These are phyloP conservation scores for Kappamyces sp. DNA, from an alignment of 192 early-diverging fungal genomes.

Conservation along the genomic window DNA sequence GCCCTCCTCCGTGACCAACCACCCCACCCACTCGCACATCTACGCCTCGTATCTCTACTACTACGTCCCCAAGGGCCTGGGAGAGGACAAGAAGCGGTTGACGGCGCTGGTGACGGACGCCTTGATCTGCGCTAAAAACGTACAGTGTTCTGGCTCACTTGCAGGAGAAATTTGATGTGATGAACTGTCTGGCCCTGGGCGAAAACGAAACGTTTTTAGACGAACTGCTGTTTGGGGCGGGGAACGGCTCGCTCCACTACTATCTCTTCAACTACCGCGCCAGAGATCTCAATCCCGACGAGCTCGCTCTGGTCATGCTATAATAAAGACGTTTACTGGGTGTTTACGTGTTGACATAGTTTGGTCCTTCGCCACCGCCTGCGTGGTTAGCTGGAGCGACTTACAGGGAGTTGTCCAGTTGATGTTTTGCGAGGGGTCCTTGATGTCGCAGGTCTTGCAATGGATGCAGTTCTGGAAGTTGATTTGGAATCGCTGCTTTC, in stretches of 20 bases:
- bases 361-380: slow-evolving; percentile 80
- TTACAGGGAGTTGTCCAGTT: slow-evolving; percentile 69
- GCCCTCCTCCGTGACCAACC: slow-evolving; percentile 83
- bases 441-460: slow-evolving; percentile 99
- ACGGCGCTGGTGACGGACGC: slow-evolving; percentile 68
- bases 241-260: slow-evolving; percentile 91
- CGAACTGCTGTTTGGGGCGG: slow-evolving; percentile 83
- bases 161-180: slow-evolving; percentile 80
- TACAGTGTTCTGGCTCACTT: slow-evolving; percentile 12
- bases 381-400: slow-evolving; percentile 23
- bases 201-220: slow-evolving; percentile 77
- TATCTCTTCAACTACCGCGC: slow-evolving; percentile 96
- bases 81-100: slow-evolving; percentile 48
- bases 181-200: slow-evolving; percentile 91
- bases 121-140: slow-evolving; percentile 63
- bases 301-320: slow-evolving; percentile 88
- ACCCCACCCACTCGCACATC: slow-evolving; percentile 61
- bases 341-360: slow-evolving; percentile 60
- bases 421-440: slow-evolving; percentile 98
- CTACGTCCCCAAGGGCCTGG: slow-evolving; percentile 58
- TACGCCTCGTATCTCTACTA: slow-evolving; percentile 95
- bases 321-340: slow-evolving; percentile 34
- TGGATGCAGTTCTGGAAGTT: slow-evolving; percentile 96
- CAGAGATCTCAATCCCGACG: slow-evolving; percentile 53
- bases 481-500: slow-evolving; percentile 90